Evolutionary conservation across 371 early-diverging fungal species (phyloP).

Genomic region (Batkoa obscura): DNA sequence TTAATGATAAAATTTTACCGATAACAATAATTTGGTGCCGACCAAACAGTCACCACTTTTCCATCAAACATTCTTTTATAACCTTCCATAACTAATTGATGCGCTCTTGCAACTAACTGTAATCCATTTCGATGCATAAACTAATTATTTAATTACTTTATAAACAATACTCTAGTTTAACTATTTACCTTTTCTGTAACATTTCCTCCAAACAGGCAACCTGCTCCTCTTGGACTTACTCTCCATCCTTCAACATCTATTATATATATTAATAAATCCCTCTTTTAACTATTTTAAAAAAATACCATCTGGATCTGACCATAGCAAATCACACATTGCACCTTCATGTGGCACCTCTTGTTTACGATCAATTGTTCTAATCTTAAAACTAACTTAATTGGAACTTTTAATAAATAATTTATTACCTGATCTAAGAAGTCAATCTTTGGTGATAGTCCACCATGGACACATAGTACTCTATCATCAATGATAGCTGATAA

Average conservation of each 20-base stretch:
- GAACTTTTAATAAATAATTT: not conserved
- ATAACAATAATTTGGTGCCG: slow-evolving; percentile 99
- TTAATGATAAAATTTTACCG: slow-evolving; percentile 13
- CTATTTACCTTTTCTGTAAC: slow-evolving; percentile 51
- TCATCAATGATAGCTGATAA: slow-evolving; percentile 42
- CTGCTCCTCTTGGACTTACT: slow-evolving; percentile 94
- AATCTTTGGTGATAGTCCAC: slow-evolving; percentile 89
- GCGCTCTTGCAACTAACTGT: slow-evolving; percentile 92
- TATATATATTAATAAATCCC: not conserved
- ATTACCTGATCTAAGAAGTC: slow-evolving; percentile 82
- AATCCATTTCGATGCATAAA: slow-evolving; percentile 79
- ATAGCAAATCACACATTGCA: slow-evolving; percentile 95
- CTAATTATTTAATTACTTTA: slow-evolving; percentile 12
- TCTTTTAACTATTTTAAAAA: not conserved
- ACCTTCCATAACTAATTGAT: slow-evolving; percentile 99
- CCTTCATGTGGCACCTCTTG: slow-evolving; percentile 99
- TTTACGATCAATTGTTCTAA: slow-evolving; percentile 91
- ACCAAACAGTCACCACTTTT: slow-evolving; percentile 96
- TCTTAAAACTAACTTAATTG: slow-evolving; percentile 17
- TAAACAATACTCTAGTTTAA: not conserved
- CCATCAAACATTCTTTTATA: slow-evolving; percentile 89
- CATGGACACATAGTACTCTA: slow-evolving; percentile 82
- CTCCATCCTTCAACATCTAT: slow-evolving; percentile 84
- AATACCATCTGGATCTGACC: slow-evolving; percentile 97
- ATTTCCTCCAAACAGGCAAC: slow-evolving; percentile 93